These are phyloP conservation scores for Globisporangium irregulare DNA, from an alignment of 352 stramenopile species.

Conservation along the genomic window DNA sequence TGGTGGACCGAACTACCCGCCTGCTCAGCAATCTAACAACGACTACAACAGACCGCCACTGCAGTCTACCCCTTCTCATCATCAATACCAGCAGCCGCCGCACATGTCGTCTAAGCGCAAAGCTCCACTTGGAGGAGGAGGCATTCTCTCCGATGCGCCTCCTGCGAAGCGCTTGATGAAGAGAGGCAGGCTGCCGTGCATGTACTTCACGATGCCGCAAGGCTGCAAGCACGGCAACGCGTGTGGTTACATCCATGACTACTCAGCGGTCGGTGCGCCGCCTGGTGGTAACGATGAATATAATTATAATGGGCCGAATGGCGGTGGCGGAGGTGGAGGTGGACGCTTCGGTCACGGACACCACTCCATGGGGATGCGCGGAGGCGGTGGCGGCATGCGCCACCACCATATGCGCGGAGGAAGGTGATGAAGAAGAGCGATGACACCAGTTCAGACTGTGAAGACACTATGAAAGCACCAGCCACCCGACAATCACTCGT, in stretches of 20 bases:
- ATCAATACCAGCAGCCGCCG: conserved; percentile 11
- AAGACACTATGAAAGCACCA: not conserved
- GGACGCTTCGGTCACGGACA: conserved; percentile 38
- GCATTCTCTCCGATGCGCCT: conserved; percentile 34
- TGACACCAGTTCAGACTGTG: not conserved
- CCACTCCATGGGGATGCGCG: conserved; percentile 35
- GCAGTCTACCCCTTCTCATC: conserved; percentile 2
- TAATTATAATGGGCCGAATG: conserved; percentile 45
- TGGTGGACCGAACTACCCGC: conserved; percentile 22
- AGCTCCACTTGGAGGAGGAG: conserved; percentile 25
- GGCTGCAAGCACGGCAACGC: conserved; percentile 72
- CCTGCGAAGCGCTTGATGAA: conserved; percentile 48
- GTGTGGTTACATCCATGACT: conserved; percentile 70
- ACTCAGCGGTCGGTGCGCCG: conserved; percentile 20
- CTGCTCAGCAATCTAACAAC: conserved; percentile 16
- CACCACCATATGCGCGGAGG: conserved; percentile 59
- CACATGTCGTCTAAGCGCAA: conserved; percentile 41
- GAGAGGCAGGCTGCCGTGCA: conserved; percentile 50
- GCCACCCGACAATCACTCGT: not conserved
- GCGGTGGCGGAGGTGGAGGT: conserved; percentile 30
- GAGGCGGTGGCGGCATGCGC: conserved; percentile 28
- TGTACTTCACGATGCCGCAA: conserved; percentile 61
- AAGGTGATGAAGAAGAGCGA: conserved; percentile 27
- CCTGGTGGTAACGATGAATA: conserved; percentile 40
- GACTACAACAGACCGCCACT: conserved; percentile 15